Conservation (phyloP, 1,284 basidiomycete species). For the Tetrapyrgos nigripes region DNA sequence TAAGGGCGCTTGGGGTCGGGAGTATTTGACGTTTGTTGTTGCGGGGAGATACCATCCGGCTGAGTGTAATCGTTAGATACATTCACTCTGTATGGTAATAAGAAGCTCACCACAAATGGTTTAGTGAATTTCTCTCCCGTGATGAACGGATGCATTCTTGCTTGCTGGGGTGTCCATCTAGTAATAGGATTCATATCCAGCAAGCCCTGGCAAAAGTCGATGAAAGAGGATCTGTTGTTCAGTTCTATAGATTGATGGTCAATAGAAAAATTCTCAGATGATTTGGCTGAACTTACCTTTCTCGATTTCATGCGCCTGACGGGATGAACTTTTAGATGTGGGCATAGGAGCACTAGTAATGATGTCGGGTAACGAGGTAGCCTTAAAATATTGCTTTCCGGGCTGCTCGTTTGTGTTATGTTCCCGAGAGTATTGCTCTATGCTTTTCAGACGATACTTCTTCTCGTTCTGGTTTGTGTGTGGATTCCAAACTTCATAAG, state of each 20-base stretch:
- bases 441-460: slow-evolving; percentile 87
- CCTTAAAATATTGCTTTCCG: slow-evolving; percentile 98
- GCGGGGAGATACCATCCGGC: slow-evolving; percentile 54
- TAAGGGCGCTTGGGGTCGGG: slow-evolving; percentile 88
- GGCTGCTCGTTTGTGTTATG: slow-evolving; percentile 96
- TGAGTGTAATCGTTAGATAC: slow-evolving; percentile 28
- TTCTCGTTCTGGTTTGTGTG: slow-evolving; percentile 77
- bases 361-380: slow-evolving; percentile 92
- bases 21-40: slow-evolving; percentile 32
- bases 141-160: slow-evolving; percentile 95
- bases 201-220: slow-evolving; percentile 96
- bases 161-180: slow-evolving; percentile 98
- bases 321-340: slow-evolving; percentile 67
- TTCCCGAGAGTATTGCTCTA: slow-evolving; percentile 96
- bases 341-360: slow-evolving; percentile 95
- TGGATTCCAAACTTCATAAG: slow-evolving; percentile 71
- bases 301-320: slow-evolving; percentile 88
- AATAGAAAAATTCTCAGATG: not conserved
- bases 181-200: slow-evolving; percentile 95
- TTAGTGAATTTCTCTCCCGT: slow-evolving; percentile 95
- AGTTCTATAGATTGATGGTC: slow-evolving; percentile 66
- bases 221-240: slow-evolving; percentile 92
- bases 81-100: not conserved
- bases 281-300: slow-evolving; percentile 69
- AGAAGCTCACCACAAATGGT: slow-evolving; percentile 78